Conservation (phyloP, 768 basidiomycete genomes). For the Mrakia gelida region DNA sequence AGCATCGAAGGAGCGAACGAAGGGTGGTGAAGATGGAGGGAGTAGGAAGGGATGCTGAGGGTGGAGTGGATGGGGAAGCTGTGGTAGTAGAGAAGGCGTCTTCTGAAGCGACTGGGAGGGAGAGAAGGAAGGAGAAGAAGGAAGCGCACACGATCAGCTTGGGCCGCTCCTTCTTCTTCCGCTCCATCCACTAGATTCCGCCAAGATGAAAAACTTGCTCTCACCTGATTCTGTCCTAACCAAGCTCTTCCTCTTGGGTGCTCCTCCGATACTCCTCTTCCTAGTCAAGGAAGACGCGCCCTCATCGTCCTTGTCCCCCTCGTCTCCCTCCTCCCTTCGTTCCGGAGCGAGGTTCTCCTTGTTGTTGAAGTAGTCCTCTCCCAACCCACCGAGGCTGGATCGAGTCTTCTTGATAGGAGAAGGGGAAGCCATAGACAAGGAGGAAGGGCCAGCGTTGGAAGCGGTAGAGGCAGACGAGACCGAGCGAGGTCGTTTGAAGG, state of each 20-base stretch:
- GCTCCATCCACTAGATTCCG: neutral
- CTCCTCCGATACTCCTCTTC: neutral
- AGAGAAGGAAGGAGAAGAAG: neutral
- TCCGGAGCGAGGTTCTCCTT: constrained; percentile 10
- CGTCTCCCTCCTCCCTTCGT: constrained; percentile 1
- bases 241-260: neutral
- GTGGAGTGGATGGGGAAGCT: neutral
- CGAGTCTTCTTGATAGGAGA: constrained; percentile 14
- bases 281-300: neutral
- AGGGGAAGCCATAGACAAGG: neutral
- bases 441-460: neutral
- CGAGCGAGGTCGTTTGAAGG: constrained; percentile 14
- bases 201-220: neutral
- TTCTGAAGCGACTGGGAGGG: neutral
- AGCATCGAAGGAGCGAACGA: constrained; percentile 16
- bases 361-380: constrained; percentile 12
- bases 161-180: neutral
- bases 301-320: neutral
- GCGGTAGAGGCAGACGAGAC: neutral
- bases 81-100: constrained; percentile 9
- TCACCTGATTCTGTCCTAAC: constrained; percentile 1
- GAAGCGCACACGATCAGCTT: constrained; percentile 18
- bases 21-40: constrained; percentile 14
- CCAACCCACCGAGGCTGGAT: neutral
- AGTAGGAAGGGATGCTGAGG: neutral